Base-by-base conservation (phyloP, 495 filamentous ascomycete species). In the Recurvomyces mirabilis region DNA sequence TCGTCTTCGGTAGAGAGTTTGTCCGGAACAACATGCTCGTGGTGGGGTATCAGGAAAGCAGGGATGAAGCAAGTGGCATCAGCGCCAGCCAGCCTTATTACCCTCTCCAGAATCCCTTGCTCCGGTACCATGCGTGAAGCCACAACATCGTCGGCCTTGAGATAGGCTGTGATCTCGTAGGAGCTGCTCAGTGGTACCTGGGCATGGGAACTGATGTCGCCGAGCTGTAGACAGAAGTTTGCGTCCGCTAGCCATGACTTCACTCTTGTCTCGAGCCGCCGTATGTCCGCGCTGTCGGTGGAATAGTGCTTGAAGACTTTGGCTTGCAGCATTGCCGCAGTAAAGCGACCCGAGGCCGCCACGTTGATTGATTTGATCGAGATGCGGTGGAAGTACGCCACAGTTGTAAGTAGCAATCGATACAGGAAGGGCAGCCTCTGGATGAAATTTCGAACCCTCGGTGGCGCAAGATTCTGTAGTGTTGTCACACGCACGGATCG, bases 351-450 rank as follows among this genome's bases (percentile, higher is more conserved):
- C 13, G 63, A 64, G 11, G 53, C 58, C 2, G 59, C 60, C 0
- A 51, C 48, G n/a, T 51, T 63, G 26, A 66, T 50, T 0, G 61
- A 63, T 11, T 38, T n/a, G 19, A 63, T 58, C 15, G 36, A 37
- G 12, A 66, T 52, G 13, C 56, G 55, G 38, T 66, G 63, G 35
- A 66, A 61, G 40, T 64, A 63, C 37, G 49, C 50, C 1, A 63
- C 21, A 2, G 58, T 55, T 14, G 48, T 43, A 3, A 65, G 57
- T 6, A 66, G 52, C 0, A 61, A 26, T 10, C 61, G 57, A 23
- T 57, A 49, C 0, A 66, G 46, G 24, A 66, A 46, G 9, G 63
- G 63, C 2, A 66, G 41, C 0, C 63, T 54, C 43, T 66, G 63
- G 10, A 61, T 23, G 24, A 66, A 61, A 5, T 31, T 30, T 26